Evolutionary conservation across 2,329 filamentous ascomycete genomes (phyloP), one percentile per base, ranked within the genome.

Genomic region (Fusarium nematophilum): DNA sequence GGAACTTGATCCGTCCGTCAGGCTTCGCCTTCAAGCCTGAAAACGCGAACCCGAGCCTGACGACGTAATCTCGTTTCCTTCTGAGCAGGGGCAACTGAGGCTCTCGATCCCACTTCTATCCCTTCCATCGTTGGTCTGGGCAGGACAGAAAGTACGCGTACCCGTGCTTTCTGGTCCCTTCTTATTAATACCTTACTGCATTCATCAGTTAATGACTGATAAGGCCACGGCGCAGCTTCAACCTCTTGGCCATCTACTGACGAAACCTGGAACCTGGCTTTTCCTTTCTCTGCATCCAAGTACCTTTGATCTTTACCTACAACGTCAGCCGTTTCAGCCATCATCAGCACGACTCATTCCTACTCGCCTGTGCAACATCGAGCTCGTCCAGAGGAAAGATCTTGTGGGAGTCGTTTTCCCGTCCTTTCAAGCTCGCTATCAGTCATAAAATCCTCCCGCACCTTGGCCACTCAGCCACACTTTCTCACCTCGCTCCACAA

Each of bases 401-500:
- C n/a, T n/a, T n/a, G n/a, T n/a, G n/a, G n/a, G n/a, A n/a, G 23
- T 17, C 49, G 14, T 7, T 27, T 25, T 18, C 39, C 17, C 39
- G 39, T 25, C 23, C 31, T 33, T 33, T 11, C 25, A 33, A 9
- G 6, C 30, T 31, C 40, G 14, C 14, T 25, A 6, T 30, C 21
- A 13, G 31, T 39, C 36, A 40, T 39, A 30, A 15, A 43, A 42
- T 37, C n/a, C n/a, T 47, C 36, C 53, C 59, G 40, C 51, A 53
- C n/a, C 53, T 49, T 46, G 40, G 31, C 39, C 44, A 48, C 60
- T 63, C 60, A 64, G 60, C 60, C 60, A 63, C 60, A 49, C 52
- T 42, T 47, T 34, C 51, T 43, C 39, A 45, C n/a, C 48, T 51
- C 50, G 38, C 48, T 64, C 60, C 61, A 64, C 60, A 34, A 42